These are phyloP conservation scores for Pestalotiopsis sp. DNA, from an alignment of 2,329 filamentous ascomycete species.

Conservation along the genomic window DNA sequence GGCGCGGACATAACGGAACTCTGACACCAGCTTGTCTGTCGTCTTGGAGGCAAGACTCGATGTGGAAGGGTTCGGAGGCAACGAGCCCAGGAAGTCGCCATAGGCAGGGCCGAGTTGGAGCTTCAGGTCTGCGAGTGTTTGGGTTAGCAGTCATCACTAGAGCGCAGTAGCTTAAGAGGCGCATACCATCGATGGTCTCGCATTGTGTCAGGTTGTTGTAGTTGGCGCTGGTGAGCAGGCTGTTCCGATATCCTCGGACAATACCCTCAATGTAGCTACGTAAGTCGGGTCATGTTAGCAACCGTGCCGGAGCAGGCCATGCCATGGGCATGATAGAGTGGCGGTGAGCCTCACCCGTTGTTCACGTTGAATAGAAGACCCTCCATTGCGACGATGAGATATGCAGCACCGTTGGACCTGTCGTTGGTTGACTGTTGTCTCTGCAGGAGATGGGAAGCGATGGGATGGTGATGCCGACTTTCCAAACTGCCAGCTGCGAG, in stretches of 20 bases:
- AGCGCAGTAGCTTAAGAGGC: constrained; percentile 10
- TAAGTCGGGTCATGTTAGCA: constrained; percentile 29
- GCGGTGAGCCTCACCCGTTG: constrained; percentile 67
- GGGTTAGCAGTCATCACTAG: not conserved
- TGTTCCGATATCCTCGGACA: constrained; percentile 94
- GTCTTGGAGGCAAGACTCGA: constrained; percentile 93
- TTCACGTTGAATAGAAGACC: constrained; percentile 94
- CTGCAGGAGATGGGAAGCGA: not conserved
- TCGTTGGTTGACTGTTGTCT: not conserved
- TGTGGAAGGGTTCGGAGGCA: constrained; percentile 95
- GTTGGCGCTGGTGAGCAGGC: constrained; percentile 84
- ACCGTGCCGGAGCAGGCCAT: constrained; percentile 12
- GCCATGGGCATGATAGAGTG: constrained; percentile 26
- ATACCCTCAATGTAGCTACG: constrained; percentile 93
- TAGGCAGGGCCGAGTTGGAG: constrained; percentile 96
- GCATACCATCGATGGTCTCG: constrained; percentile 90
- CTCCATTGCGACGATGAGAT: constrained; percentile 66
- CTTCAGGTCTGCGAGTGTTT: constrained; percentile 75
- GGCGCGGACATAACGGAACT: constrained; percentile 94
- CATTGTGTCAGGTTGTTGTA: constrained; percentile 97
- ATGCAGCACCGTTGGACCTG: constrained; percentile 12
- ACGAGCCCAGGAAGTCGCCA: constrained; percentile 91
- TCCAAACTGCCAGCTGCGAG: constrained; percentile 2
- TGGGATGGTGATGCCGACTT: constrained; percentile 5
- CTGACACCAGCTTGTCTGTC: constrained; percentile 95